These are phyloP conservation scores for Lanmaoa rubissima DNA, from an alignment of 768 basidiomycete genomes.

Conservation along the genomic window DNA sequence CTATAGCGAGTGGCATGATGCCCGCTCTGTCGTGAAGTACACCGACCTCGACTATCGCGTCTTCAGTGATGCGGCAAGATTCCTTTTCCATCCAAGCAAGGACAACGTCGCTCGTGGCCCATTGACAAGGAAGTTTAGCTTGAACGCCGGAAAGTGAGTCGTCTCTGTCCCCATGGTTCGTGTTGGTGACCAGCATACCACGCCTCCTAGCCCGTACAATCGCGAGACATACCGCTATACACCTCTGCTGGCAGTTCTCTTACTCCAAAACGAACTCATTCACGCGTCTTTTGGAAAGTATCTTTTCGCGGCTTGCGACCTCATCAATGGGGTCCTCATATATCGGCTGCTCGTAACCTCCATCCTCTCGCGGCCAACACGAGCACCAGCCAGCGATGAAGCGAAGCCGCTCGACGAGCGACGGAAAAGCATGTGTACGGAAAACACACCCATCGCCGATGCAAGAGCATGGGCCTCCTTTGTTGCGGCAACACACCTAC, in stretches of 20 bases:
- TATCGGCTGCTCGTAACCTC: constrained; percentile 55
- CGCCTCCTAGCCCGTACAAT: constrained; percentile 70
- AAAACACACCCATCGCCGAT: not conserved
- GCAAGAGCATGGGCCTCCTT: constrained; percentile 42
- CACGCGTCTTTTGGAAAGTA: constrained; percentile 91
- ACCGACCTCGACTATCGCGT: constrained; percentile 98
- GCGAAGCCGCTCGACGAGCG: constrained; percentile 4
- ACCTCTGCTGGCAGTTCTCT: constrained; percentile 79
- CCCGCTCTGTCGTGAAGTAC: constrained; percentile 81
- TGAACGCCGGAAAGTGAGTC: constrained; percentile 74
- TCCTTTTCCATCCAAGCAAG: constrained; percentile 51
- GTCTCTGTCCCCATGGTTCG: not conserved
- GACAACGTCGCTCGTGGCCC: constrained; percentile 63
- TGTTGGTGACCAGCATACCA: constrained; percentile 4
- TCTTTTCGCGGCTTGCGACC: constrained; percentile 80
- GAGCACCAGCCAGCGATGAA: not conserved
- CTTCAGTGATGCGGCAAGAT: constrained; percentile 87
- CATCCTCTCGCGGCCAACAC: constrained; percentile 38
- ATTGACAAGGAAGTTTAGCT: constrained; percentile 38
- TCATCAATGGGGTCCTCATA: constrained; percentile 74
- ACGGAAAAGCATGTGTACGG: not conserved
- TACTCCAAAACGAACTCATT: constrained; percentile 77
- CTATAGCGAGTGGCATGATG: constrained; percentile 91
- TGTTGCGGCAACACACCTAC: constrained; percentile 72
- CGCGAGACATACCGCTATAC: constrained; percentile 97